Evolutionary conservation across 2,329 filamentous ascomycete genomes (phyloP).

Genomic region (Teratosphaeria zuluensis): DNA sequence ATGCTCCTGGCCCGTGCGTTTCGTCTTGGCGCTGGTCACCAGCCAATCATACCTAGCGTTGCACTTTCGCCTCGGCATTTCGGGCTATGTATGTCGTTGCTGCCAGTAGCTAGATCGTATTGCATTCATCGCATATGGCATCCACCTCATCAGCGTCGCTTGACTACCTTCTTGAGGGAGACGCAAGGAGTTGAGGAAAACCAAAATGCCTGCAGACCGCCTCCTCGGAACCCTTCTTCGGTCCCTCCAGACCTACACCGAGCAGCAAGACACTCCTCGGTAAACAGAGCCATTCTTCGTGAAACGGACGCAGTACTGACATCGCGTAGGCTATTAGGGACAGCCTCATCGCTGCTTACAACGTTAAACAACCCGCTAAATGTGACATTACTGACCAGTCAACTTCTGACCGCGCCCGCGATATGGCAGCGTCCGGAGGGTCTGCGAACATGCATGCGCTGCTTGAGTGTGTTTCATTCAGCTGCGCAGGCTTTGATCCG

Average conservation of each 20-base stretch:
- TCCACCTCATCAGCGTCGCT: neutral
- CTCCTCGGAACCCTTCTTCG: constrained; percentile 58
- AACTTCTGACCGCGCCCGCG: constrained; percentile 61
- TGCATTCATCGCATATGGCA: neutral
- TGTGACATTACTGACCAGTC: constrained; percentile 60
- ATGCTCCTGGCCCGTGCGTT: neutral
- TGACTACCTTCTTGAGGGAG: neutral
- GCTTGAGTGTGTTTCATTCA: constrained; percentile 63
- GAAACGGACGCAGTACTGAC: neutral
- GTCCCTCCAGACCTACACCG: constrained; percentile 49
- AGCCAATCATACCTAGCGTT: neutral
- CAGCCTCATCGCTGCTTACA: constrained; percentile 57
- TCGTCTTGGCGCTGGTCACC: neutral
- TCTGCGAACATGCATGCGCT: constrained; percentile 52
- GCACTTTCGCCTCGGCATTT: neutral
- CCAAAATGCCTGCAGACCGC: constrained; percentile 55
- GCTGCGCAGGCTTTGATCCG: constrained; percentile 49
- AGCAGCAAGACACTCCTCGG: constrained; percentile 51
- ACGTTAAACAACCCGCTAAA: constrained; percentile 67
- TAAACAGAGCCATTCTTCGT: constrained; percentile 27
- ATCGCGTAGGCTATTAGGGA: constrained; percentile 44
- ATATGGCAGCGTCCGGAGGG: constrained; percentile 58
- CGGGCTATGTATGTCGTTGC: neutral
- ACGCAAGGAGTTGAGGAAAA: neutral
- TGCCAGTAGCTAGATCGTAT: neutral